phyloP scores from a whole-genome alignment of 371 early-diverging fungal genomes.

The Pancytospora philotis region DNA sequence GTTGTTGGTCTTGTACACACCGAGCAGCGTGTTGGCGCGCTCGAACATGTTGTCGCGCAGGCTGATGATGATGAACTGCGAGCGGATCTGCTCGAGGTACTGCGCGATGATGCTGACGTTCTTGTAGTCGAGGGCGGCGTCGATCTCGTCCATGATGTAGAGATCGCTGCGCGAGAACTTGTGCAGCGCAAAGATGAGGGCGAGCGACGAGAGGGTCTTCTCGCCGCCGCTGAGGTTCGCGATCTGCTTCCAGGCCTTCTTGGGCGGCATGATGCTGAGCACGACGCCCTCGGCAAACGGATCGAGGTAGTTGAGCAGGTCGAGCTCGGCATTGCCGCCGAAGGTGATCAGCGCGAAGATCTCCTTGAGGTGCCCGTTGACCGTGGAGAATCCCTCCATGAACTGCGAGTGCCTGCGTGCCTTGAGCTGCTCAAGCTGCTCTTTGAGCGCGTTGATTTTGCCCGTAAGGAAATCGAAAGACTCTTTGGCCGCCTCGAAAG shows the following conservation, averaged over 20 bases:
- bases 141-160: constrained; percentile 99
- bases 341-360: constrained; percentile 85
- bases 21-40: constrained; percentile 84
- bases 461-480: constrained; percentile 6
- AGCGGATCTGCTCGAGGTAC: constrained; percentile 89
- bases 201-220: constrained; percentile 91
- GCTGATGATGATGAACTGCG: constrained; percentile 95
- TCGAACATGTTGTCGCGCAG: constrained; percentile 99
- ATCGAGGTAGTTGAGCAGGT: constrained; percentile 93
- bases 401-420: constrained; percentile 66
- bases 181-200: constrained; percentile 96
- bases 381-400: constrained; percentile 81
- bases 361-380: constrained; percentile 85
- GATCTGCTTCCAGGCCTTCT: constrained; percentile 99
- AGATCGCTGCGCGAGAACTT: constrained; percentile 95
- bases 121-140: constrained; percentile 96
- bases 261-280: constrained; percentile 98
- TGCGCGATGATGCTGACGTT: constrained; percentile 97
- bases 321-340: constrained; percentile 97
- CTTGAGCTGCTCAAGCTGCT: constrained; percentile 66
- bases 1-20: constrained; percentile 76
- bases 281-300: constrained; percentile 97
- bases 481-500: constrained; percentile 28
- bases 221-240: constrained; percentile 96
- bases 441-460: constrained; percentile 17